phyloP scores from a whole-genome alignment of 2,329 filamentous ascomycete species.

The Botrytis squamosa region DNA sequence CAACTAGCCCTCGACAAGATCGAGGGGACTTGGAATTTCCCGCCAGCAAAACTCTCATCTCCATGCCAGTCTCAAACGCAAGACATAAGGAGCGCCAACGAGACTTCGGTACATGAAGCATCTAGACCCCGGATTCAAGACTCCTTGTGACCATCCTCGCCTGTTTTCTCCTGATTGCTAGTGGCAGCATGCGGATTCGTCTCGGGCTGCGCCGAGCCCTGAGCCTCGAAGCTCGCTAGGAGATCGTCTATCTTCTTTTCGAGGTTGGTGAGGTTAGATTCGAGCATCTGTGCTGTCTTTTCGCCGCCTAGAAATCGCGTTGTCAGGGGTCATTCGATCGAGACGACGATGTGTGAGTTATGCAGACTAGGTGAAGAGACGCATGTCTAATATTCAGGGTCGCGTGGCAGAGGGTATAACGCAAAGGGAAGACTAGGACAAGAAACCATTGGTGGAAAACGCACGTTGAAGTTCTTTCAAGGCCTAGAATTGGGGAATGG shows the following conservation, averaged over 20 bases:
- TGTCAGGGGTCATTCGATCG: neutral
- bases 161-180: neutral
- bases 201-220: constrained; percentile 18
- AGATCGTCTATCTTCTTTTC: constrained; percentile 57
- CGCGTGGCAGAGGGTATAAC: neutral
- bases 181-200: neutral
- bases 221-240: constrained; percentile 48
- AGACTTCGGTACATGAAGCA: neutral
- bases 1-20: neutral
- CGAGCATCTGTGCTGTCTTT: constrained; percentile 52
- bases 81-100: neutral
- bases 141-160: neutral
- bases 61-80: neutral
- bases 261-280: constrained; percentile 51
- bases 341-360: neutral
- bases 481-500: constrained; percentile 15
- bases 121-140: neutral
- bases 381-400: neutral
- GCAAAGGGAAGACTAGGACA: neutral
- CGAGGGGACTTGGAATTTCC: no score
- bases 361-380: neutral
- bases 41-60: neutral
- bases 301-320: constrained; percentile 45
- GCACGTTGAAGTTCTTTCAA: constrained; percentile 21
- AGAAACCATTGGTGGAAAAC: constrained; percentile 9